phyloP scores from a whole-genome alignment of 139 green algal species.

The Chlamydomonas eustigma region DNA sequence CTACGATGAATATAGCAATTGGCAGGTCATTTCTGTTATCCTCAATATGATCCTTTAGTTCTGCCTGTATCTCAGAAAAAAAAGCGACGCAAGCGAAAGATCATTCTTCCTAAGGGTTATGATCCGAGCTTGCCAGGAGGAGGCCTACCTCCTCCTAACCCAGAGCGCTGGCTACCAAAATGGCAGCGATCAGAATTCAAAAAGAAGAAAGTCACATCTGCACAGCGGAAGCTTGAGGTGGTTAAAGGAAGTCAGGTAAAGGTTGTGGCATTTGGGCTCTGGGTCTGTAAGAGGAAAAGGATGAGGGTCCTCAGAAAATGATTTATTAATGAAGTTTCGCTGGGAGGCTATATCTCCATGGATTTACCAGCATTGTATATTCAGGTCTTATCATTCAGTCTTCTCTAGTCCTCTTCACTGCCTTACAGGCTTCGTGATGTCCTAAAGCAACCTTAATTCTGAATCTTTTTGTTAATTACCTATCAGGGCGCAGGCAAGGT shows the following conservation, averaged over 20 bases:
- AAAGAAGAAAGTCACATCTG: slow-evolving; percentile 40
- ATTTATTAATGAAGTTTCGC: not conserved
- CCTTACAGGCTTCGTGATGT: no score
- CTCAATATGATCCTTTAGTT: no score
- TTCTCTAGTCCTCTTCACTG: no score
- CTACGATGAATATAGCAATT: no score
- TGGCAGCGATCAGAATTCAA: slow-evolving; percentile 83
- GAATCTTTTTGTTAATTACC: no score
- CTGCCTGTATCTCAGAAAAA: no score
- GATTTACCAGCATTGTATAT: no score
- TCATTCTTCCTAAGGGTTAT: slow-evolving; percentile 74
- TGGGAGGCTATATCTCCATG: not conserved
- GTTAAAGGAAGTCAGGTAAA: slow-evolving; percentile 75
- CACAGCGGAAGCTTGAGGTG: slow-evolving; percentile 30
- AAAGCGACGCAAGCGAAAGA: slow-evolving; percentile 68
- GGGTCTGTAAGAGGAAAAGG: not conserved
- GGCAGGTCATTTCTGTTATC: no score
- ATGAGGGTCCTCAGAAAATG: not conserved
- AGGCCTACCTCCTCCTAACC: slow-evolving; percentile 72
- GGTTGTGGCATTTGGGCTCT: not conserved
- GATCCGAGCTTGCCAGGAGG: slow-evolving; percentile 76
- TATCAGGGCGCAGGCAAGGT: slow-evolving; percentile 72
- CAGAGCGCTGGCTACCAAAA: slow-evolving; percentile 95
- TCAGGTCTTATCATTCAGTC: no score
- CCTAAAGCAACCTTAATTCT: no score